These are phyloP conservation scores for Vairimorpha apis DNA, from an alignment of 371 early-diverging fungal species.

Conservation along the genomic window DNA sequence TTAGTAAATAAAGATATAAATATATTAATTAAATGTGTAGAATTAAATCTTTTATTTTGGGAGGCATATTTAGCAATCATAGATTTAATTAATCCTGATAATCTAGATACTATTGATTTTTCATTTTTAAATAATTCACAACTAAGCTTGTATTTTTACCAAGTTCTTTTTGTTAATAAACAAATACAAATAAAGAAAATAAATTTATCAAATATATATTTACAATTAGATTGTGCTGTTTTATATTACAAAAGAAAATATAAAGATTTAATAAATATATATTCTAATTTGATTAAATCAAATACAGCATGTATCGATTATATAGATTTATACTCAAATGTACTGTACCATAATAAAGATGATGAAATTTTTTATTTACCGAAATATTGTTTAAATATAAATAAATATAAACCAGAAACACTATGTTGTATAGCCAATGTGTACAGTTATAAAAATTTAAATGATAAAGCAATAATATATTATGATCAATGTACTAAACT, in stretches of 20 bases:
- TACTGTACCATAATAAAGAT: conserved; percentile 71
- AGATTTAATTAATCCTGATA: conserved; percentile 22
- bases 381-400: conserved; percentile 68
- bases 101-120: conserved; percentile 25
- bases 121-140: conserved; percentile 15
- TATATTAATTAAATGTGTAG: conserved; percentile 31
- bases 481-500: conserved; percentile 75
- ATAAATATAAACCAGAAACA: conserved; percentile 77
- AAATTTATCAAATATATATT: conserved; percentile 17
- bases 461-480: conserved; percentile 74
- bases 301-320: too few species aligned
- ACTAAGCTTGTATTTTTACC: conserved; percentile 39
- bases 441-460: conserved; percentile 70
- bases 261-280: conserved; percentile 34
- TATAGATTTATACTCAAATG: conserved; percentile 77
- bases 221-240: conserved; percentile 47
- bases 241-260: conserved; percentile 47
- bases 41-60: conserved; percentile 53
- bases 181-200: conserved; percentile 20
- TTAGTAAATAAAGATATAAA: conserved; percentile 35
- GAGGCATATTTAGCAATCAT: conserved; percentile 52
- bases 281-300: conserved; percentile 72
- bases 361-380: conserved; percentile 72
- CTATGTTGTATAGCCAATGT: conserved; percentile 75
- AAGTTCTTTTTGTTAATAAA: conserved; percentile 43